These are phyloP conservation scores for Zizania latifolia DNA, from an alignment of 176 grass and related monocot species.

Conservation along the genomic window DNA sequence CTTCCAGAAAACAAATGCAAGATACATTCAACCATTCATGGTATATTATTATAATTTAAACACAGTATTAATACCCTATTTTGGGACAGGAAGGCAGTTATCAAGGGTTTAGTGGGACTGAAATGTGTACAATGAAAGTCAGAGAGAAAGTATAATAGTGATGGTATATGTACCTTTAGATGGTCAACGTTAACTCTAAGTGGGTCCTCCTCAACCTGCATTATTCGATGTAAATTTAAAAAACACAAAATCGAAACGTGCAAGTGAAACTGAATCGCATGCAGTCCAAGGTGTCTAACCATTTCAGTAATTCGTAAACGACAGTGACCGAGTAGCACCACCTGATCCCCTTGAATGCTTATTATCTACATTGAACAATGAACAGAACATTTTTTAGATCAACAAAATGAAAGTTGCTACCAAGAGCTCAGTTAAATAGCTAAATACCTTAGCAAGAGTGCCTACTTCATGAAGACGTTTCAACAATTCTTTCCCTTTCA, in stretches of 20 bases:
- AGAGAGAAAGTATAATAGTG: background rate
- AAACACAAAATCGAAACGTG: background rate
- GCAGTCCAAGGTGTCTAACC: constrained; percentile 16
- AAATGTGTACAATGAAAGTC: background rate
- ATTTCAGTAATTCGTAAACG: constrained; percentile 54
- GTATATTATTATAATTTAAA: background rate
- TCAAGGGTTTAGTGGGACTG: background rate
- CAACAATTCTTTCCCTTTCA: constrained; percentile 64
- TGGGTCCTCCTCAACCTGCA: constrained; percentile 61
- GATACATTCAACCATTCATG: background rate
- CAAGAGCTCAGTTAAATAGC: background rate
- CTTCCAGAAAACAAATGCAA: background rate
- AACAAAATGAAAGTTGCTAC: background rate
- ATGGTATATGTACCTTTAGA: constrained; percentile 42
- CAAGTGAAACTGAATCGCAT: constrained; percentile 15
- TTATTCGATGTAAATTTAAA: background rate
- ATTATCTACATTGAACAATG: constrained; percentile 41
- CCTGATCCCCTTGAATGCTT: constrained; percentile 49
- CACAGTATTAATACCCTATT: background rate
- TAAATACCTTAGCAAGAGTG: constrained; percentile 46
- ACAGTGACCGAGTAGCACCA: constrained; percentile 48
- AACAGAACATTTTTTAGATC: constrained; percentile 9
- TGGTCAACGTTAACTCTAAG: constrained; percentile 67
- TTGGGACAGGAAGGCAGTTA: background rate
- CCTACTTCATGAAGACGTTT: constrained; percentile 61